Percentiles rank a stretch among this genome's conserved stretches.
These are phyloP conservation scores for Talaromyces thailandensis DNA, from an alignment of 495 filamentous ascomycete genomes.

Conservation along the genomic window DNA sequence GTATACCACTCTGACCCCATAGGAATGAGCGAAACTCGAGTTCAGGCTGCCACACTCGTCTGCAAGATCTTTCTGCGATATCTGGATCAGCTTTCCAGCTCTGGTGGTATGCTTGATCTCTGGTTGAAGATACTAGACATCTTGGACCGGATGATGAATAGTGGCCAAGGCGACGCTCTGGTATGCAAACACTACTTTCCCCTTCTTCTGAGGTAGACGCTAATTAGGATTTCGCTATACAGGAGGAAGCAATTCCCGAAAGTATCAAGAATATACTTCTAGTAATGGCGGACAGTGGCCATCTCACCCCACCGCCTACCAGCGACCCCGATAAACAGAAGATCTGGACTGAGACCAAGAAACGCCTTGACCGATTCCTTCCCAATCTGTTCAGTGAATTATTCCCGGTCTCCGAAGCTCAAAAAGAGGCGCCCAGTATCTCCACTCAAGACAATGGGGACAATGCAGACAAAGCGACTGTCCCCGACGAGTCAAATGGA, in stretches of 20 bases:
- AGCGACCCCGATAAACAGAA: conserved; percentile 33
- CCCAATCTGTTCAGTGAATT: conserved; percentile 57
- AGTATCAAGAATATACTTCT: conserved; percentile 93
- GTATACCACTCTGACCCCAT: conserved; percentile 85
- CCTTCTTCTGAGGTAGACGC: background rate
- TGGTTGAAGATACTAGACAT: conserved; percentile 92
- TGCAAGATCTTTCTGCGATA: conserved; percentile 96
- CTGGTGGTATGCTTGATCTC: conserved; percentile 86
- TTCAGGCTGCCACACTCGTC: conserved; percentile 82
- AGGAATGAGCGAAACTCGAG: conserved; percentile 92
- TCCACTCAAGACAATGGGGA: background rate
- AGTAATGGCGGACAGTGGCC: conserved; percentile 88
- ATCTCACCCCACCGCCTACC: conserved; percentile 62
- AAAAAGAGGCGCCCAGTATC: background rate
- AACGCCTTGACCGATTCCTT: conserved; percentile 80
- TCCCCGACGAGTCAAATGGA: background rate
- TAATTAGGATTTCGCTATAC: conserved; percentile 13
- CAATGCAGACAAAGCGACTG: background rate
- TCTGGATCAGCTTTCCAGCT: conserved; percentile 71
- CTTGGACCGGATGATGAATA: conserved; percentile 94
- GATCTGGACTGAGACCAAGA: conserved; percentile 66
- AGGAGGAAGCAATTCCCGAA: conserved; percentile 94
- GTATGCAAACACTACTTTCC: conserved; percentile 42
- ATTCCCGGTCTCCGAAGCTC: conserved; percentile 27
- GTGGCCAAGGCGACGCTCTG: conserved; percentile 82